Conservation (phyloP, 2,329 filamentous ascomycete genomes). For the Apiospora aurea region DNA sequence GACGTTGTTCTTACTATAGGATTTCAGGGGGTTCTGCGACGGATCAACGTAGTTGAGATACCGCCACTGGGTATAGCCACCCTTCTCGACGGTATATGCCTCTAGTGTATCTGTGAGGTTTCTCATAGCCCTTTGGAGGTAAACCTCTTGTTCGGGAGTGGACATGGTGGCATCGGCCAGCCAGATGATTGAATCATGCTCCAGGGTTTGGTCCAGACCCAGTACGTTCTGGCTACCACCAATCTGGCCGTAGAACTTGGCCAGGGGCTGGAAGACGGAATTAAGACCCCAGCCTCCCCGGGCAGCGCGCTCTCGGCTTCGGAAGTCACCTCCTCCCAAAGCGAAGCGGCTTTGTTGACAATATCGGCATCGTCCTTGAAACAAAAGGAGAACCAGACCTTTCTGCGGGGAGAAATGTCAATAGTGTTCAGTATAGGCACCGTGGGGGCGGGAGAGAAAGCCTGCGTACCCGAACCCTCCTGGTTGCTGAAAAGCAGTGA, state of each 20-base stretch:
- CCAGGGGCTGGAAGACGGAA: not conserved
- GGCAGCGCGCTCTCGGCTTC: constrained; percentile 16
- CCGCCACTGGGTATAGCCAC: constrained; percentile 28
- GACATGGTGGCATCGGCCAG: not conserved
- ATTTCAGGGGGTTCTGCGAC: constrained; percentile 40
- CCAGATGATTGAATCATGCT: not conserved
- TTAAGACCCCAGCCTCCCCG: not conserved
- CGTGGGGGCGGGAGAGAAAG: not conserved
- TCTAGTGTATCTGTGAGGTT: not conserved
- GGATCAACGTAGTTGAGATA: constrained; percentile 48
- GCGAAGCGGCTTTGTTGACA: constrained; percentile 46
- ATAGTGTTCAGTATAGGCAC: not conserved
- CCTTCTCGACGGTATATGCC: not conserved
- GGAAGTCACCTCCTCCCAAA: constrained; percentile 40
- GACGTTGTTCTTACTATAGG: constrained; percentile 45
- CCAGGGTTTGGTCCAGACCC: not conserved
- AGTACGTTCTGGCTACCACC: not conserved
- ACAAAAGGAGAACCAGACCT: not conserved
- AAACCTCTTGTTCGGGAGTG: not conserved
- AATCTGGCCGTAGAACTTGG: not conserved
- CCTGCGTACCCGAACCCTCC: not conserved
- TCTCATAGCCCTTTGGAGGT: not conserved
- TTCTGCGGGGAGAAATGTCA: not conserved
- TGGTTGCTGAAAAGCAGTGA: not conserved
- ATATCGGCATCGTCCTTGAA: constrained; percentile 44